Percentiles rank a stretch among this genome's conserved stretches.
Evolutionary conservation across 73 alveolate species (phyloP).

Genomic region (Paramecium tetraurelia): DNA sequence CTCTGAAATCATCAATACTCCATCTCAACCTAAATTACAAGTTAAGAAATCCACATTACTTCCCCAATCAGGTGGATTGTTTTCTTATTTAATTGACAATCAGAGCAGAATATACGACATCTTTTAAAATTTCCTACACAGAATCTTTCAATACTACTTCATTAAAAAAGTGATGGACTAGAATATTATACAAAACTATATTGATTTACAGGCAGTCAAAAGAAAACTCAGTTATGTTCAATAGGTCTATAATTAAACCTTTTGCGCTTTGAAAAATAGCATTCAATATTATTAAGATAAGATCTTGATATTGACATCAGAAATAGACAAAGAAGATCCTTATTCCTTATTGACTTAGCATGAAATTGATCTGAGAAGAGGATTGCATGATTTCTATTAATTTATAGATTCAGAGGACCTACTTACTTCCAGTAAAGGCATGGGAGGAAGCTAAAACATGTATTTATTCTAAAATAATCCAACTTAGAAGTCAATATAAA

Average conservation of each 20-base stretch:
- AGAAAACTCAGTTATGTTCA: not conserved
- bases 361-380: conserved; percentile 37
- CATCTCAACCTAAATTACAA: conserved; percentile 20
- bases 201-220: not conserved
- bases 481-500: not conserved
- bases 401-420: conserved; percentile 1
- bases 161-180: not conserved
- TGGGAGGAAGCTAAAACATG: conserved; percentile 21
- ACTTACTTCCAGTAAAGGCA: not conserved
- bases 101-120: not conserved
- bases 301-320: not conserved
- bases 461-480: not conserved
- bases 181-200: not conserved
- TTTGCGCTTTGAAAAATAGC: conserved; percentile 24
- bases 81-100: conserved; percentile 4
- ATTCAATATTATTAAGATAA: not conserved
- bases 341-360: not conserved
- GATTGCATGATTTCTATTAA: not conserved
- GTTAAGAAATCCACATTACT: not conserved
- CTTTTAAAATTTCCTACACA: conserved; percentile 4
- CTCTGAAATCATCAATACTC: not conserved
- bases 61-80: not conserved
- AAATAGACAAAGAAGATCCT: conserved; percentile 26
- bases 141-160: not conserved
- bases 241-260: not conserved